Conservation (phyloP, 257 asterid species). For the Solanum dulcamara region DNA sequence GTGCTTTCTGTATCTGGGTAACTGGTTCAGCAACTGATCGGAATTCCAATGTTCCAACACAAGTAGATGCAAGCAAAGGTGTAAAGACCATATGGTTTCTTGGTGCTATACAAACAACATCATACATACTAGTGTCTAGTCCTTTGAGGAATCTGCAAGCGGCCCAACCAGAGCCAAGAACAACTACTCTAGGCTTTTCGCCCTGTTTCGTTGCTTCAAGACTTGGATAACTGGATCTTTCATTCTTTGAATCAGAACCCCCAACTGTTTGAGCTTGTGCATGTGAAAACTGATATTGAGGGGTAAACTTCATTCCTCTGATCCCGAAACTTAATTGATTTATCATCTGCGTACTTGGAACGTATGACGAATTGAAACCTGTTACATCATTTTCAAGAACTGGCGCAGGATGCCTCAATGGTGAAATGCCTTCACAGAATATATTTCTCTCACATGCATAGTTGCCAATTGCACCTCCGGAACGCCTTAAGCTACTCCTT, state of each 20-base stretch:
- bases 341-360: slow-evolving; percentile 16
- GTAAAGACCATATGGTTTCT: slow-evolving; percentile 97
- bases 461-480: slow-evolving; percentile 25
- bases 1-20: slow-evolving; percentile 72
- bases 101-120: slow-evolving; percentile 85
- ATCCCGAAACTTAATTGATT: slow-evolving; percentile 16
- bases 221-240: slow-evolving; percentile 48
- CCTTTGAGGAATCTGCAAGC: slow-evolving; percentile 94
- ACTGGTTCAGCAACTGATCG: slow-evolving; percentile 95
- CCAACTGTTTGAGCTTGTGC: slow-evolving; percentile 52
- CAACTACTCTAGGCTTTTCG: slow-evolving; percentile 90
- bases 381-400: slow-evolving; percentile 3
- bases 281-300: slow-evolving; percentile 35
- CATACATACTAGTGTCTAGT: slow-evolving; percentile 58
- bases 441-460: slow-evolving; percentile 11
- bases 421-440: slow-evolving; percentile 11
- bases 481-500: slow-evolving; percentile 43
- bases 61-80: slow-evolving; percentile 91
- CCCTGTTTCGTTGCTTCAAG: slow-evolving; percentile 81
- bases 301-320: slow-evolving; percentile 52
- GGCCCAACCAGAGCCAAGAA: slow-evolving; percentile 94
- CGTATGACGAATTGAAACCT: slow-evolving; percentile 10
- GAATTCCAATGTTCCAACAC: slow-evolving; percentile 91
- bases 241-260: slow-evolving; percentile 52
- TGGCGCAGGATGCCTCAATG: slow-evolving; percentile 7